Base-by-base conservation (phyloP, 106 monocot genomes). In the Chionographis japonica region DNA sequence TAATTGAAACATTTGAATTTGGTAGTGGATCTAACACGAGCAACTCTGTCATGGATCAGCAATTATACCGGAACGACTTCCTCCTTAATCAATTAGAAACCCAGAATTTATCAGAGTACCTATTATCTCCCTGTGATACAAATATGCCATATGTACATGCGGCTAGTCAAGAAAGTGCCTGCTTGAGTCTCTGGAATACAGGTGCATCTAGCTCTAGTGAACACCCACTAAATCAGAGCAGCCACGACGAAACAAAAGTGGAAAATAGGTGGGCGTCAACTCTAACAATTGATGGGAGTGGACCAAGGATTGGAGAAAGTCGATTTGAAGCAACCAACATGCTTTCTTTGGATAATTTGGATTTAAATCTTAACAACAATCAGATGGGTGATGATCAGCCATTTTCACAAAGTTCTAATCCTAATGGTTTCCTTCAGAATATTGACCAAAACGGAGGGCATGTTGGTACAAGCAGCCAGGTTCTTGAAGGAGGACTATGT, bases 321-420 rank as follows among this genome's bases (percentile, higher is more conserved):
- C 37, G 50, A 66, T 50, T 46, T 69, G 79, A 80, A 71, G 50
- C 73, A 54, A 65, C 27, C 50, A 63, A 64, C 54, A 64, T 60
- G 19, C 71, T 72, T 56, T 65, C 77, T 49, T 42, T 71, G 20
- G 70, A 60, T 19, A 79, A 70, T 61, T 11, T 63, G 54, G 70
- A 66, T 65, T 37, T 80, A 68, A 74, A 80, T 43, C 82, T 74
- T 54, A 85, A 72, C 52, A 63, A 50, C 53, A 60, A 56, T 58
- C 83, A 73, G n/a, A 54, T 40, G n/a, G 69, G 70, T 9, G 52
- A 50, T 36, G 42, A 10, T 13, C 76, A 77, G 40, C 20, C 68
- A 58, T 51, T 63, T 52, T 60, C 35, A 12, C 67, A 55, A 55
- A 60, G 9, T 68, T 52, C 68, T 1, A 27, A 40, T 58, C 9